Conservation (phyloP, 2,329 filamentous ascomycete genomes). For the Sphaceloma murrayae region DNA sequence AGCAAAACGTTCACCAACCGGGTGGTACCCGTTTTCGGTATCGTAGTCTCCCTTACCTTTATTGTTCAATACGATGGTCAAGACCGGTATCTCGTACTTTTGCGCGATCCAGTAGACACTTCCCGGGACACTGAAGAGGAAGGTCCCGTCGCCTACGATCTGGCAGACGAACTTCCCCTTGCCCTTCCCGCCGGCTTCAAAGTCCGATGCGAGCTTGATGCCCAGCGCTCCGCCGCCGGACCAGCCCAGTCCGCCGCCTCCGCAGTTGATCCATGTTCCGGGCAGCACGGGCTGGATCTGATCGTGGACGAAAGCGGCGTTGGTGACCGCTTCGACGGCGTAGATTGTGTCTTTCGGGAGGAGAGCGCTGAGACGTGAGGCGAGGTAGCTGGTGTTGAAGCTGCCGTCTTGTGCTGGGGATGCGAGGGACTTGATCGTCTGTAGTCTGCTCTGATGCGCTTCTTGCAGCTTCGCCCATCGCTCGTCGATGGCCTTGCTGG, state of each 20-base stretch:
- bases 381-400: conserved; percentile 52
- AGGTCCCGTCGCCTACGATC: conserved; percentile 60
- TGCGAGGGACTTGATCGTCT: conserved; percentile 49
- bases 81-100: conserved; percentile 54
- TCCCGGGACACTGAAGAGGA: conserved; percentile 54
- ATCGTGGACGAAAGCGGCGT: conserved; percentile 56
- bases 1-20: too few species aligned
- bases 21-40: too few species aligned
- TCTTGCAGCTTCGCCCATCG: conserved; percentile 49
- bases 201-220: conserved; percentile 60
- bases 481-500: conserved; percentile 32
- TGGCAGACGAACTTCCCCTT: conserved; percentile 53
- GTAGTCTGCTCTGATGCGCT: conserved; percentile 50
- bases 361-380: conserved; percentile 22
- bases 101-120: conserved; percentile 61
- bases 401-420: conserved; percentile 52
- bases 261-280: conserved; percentile 71
- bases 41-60: too few species aligned
- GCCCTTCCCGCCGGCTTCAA: conserved; percentile 38
- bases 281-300: conserved; percentile 59
- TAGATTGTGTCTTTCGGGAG: conserved; percentile 58
- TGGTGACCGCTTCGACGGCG: conserved; percentile 69
- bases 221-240: conserved; percentile 65
- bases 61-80: conserved; percentile 61
- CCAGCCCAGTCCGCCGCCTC: conserved; percentile 72